These are phyloP conservation scores for Venturia asperata DNA, from an alignment of 2,329 filamentous ascomycete species.

Conservation along the genomic window DNA sequence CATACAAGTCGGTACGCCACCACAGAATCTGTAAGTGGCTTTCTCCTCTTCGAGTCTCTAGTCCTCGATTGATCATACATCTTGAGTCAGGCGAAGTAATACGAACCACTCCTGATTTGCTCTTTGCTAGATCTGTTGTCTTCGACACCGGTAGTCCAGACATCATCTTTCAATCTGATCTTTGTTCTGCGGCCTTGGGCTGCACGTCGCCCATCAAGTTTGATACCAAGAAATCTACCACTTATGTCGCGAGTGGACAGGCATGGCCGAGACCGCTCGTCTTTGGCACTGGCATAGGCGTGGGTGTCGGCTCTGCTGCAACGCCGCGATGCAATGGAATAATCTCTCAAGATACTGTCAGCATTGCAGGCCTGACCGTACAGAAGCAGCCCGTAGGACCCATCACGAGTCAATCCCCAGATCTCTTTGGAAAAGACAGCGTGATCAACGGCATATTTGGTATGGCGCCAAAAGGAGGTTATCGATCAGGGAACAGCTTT, in stretches of 20 bases:
- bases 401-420: constrained; percentile 11
- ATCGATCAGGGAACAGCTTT: not conserved
- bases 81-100: not conserved
- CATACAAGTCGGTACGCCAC: constrained; percentile 11
- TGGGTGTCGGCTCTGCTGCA: constrained; percentile 9
- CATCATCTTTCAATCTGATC: constrained; percentile 10
- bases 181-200: not conserved
- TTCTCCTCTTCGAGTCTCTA: not conserved
- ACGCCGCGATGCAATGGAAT: not conserved
- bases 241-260: not conserved
- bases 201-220: not conserved
- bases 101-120: not conserved
- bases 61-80: not conserved
- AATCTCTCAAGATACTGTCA: constrained; percentile 10
- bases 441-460: constrained; percentile 10
- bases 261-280: not conserved
- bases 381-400: constrained; percentile 2
- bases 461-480: constrained; percentile 1
- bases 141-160: constrained; percentile 15
- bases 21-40: constrained; percentile 14
- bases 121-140: constrained; percentile 1
- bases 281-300: constrained; percentile 13
- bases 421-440: constrained; percentile 7
- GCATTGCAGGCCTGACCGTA: constrained; percentile 6
- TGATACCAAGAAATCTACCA: constrained; percentile 8